Evolutionary conservation across 1,284 basidiomycete species (phyloP), one percentile per base, ranked within the genome.

Genomic region (Meira nashicola): DNA sequence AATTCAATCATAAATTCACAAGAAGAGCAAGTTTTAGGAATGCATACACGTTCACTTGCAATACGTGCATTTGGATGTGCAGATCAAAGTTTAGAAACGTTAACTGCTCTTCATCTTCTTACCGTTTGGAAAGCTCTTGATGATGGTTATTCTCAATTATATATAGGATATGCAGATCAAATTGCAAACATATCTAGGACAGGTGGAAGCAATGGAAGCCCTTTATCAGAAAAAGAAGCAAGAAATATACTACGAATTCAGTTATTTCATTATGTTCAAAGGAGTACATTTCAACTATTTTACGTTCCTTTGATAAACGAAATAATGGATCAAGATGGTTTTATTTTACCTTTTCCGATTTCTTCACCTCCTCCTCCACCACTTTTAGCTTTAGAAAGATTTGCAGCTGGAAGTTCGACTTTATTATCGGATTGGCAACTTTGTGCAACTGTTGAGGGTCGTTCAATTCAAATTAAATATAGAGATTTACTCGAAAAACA

Each of bases 61-160:
- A 57, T 64, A 37, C 55, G 51, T 9, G 60, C 64, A 8, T 69
- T 69, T 39, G 65, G 62, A 0, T 12, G 60, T 46, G 67, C 62
- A 12, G 62, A 69, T 21, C 14, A 60, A 9, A 50, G 60, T 51
- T 64, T 64, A 60, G 67, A 66, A 54, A 63, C 63, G 0, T 62
- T 59, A 6, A 57, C 64, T 1, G 67, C 67, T 1, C 60, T 69
- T 60, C 64, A 65, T 8, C 56, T 69, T 21, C 50, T 58, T 7
- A 62, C 67, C 2, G 62, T 64, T 28, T 69, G 65, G 65, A 69
- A 69, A 60, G 62, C 62, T 52, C 62, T 62, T 1, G 67, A 69
- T 25, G 67, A 69, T 25, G 59, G 64, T 33, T 67, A 64, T 38
- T 63, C 62, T 38, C 62, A 65, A 40, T 39, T 69, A 2, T 69